These are phyloP conservation scores for Candida tammaniensis DNA, from an alignment of 805 yeast genomes.

Conservation along the genomic window DNA sequence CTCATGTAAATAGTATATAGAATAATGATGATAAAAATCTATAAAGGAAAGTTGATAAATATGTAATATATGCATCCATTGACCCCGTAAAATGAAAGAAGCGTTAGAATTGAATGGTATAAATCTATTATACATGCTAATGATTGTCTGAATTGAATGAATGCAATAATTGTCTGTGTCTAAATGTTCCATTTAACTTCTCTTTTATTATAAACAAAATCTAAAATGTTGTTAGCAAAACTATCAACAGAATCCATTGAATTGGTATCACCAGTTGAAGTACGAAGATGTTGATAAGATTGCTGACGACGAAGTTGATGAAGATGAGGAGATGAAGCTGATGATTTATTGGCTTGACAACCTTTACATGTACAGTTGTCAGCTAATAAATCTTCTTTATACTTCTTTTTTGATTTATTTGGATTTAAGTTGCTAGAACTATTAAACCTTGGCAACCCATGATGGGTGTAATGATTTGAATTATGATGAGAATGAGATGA, in stretches of 20 bases:
- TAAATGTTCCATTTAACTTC: conserved; percentile 17
- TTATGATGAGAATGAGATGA: not conserved
- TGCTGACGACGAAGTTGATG: conserved; percentile 6
- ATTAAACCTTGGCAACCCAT: conserved; percentile 1
- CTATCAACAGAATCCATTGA: conserved; percentile 17
- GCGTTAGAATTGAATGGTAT: no score
- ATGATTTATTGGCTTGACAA: conserved; percentile 7
- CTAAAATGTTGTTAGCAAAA: conserved; percentile 16
- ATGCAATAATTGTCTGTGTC: no score
- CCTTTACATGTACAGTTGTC: conserved; percentile 14
- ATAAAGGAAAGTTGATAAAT: no score
- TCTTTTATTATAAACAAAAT: conserved; percentile 14
- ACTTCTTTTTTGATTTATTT: conserved; percentile 4
- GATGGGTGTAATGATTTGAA: no score
- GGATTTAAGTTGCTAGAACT: conserved; percentile 2
- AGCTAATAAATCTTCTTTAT: conserved; percentile 11
- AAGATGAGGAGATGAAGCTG: no score
- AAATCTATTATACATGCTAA: conserved; percentile 3
- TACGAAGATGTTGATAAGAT: conserved; percentile 1
- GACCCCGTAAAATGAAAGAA: no score
- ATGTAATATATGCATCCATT: no score
- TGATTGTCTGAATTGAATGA: no score
- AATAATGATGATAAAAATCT: no score
- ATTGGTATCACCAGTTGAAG: conserved; percentile 4
- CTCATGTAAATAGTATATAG: conserved; percentile 7